These are phyloP conservation scores for Penicillium sclerotiorum DNA, from an alignment of 2,329 filamentous ascomycete genomes.

Conservation along the genomic window DNA sequence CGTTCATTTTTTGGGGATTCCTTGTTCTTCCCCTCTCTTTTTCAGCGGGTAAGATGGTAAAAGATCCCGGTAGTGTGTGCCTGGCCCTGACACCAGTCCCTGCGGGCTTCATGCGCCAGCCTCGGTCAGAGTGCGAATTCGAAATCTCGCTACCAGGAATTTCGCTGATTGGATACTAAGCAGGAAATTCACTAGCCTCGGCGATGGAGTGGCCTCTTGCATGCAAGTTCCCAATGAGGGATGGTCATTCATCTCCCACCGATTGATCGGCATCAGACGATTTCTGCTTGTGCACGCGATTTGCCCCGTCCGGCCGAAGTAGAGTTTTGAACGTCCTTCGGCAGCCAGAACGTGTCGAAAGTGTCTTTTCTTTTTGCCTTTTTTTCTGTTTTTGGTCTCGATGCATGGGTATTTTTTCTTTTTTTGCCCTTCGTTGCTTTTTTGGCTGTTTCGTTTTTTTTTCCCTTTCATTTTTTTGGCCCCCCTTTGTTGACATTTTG, in stretches of 20 bases:
- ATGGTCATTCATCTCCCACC: constrained; percentile 24
- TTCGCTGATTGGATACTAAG: constrained; percentile 34
- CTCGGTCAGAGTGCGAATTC: constrained; percentile 31
- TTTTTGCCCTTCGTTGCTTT: constrained; percentile 2
- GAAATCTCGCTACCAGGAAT: constrained; percentile 27
- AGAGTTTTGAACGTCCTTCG: constrained; percentile 17
- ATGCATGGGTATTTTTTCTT: too few relatives aligned
- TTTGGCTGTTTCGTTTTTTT: not conserved
- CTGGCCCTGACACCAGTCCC: constrained; percentile 20
- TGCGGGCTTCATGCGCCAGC: constrained; percentile 27
- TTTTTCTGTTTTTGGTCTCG: constrained; percentile 6
- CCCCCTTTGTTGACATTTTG: not conserved
- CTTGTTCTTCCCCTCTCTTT: constrained; percentile 6
- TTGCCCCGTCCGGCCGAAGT: constrained; percentile 14
- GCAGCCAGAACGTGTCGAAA: constrained; percentile 10
- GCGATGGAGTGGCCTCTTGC: constrained; percentile 20
- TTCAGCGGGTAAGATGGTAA: constrained; percentile 18
- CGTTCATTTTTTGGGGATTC: not conserved
- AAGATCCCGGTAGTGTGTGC: constrained; percentile 15
- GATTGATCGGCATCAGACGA: constrained; percentile 31
- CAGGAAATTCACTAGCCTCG: constrained; percentile 24
- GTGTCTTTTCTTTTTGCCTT: constrained; percentile 2
- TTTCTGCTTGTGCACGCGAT: constrained; percentile 19
- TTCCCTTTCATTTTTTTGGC: not conserved
- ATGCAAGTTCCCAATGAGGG: constrained; percentile 29